Evolutionary conservation across 2,329 filamentous ascomycete species (phyloP).

Genomic region (Arthrinium phaeospermum): DNA sequence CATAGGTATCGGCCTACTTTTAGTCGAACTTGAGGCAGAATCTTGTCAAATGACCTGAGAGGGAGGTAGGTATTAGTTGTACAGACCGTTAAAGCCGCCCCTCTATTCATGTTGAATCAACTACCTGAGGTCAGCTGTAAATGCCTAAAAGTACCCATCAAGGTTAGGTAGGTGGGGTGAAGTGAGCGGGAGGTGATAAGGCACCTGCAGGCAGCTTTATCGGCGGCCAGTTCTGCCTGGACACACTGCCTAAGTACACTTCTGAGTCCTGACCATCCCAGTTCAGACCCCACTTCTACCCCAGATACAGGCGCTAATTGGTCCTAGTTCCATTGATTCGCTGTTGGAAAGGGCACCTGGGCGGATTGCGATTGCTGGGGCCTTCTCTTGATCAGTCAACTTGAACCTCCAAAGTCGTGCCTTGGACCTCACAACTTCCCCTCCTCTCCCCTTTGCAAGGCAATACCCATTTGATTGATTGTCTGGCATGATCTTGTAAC

Average conservation of each 20-base stretch:
- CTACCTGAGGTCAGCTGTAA: constrained; percentile 2
- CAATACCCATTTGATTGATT: background rate
- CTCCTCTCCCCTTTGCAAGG: background rate
- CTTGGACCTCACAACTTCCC: constrained; percentile 8
- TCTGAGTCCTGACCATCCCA: background rate
- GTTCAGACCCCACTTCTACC: background rate
- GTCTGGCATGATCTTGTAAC: constrained; percentile 6
- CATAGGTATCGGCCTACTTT: background rate
- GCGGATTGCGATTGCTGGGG: background rate
- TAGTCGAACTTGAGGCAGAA: background rate
- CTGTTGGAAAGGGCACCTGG: constrained; percentile 10
- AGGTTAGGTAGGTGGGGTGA: constrained; percentile 7
- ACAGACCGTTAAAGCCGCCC: constrained; percentile 3
- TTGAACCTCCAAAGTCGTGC: constrained; percentile 11
- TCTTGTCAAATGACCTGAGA: background rate
- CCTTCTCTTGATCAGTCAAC: background rate
- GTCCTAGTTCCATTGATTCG: background rate
- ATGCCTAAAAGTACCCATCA: constrained; percentile 3
- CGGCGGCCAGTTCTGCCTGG: constrained; percentile 12
- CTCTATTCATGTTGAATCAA: background rate
- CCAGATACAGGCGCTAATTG: constrained; percentile 14
- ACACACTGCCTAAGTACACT: background rate
- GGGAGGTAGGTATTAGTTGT: background rate
- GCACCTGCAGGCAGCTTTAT: constrained; percentile 11
- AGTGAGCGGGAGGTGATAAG: constrained; percentile 9